Conservation (phyloP, 495 filamentous ascomycete genomes). For the Aspergillus heteromorphus region DNA sequence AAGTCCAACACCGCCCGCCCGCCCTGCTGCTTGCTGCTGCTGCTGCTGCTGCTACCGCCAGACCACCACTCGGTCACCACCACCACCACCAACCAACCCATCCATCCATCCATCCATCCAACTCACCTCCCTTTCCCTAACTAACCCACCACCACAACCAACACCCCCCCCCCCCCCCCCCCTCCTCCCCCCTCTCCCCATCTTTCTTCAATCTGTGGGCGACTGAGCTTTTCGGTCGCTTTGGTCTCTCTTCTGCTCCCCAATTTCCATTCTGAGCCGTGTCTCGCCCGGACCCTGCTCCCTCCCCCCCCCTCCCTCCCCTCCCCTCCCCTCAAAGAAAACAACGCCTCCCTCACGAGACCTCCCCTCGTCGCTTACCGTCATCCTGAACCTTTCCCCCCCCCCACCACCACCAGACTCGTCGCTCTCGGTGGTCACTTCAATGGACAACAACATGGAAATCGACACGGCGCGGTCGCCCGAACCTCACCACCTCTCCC, state of each 20-base stretch:
- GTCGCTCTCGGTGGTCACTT: constrained; percentile 14
- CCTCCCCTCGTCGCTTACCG: constrained; percentile 24
- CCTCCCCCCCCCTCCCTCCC: background rate
- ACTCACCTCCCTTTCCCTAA: constrained; percentile 24
- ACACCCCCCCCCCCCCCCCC: constrained; percentile 25
- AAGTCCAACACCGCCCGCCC: background rate
- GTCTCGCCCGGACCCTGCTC: background rate
- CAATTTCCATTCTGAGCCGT: background rate
- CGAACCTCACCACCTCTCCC: constrained; percentile 69
- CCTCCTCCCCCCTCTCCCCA: constrained; percentile 17
- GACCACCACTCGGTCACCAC: constrained; percentile 19
- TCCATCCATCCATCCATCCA: constrained; percentile 16
- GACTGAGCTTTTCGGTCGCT: constrained; percentile 7
- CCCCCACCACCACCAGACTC: background rate
- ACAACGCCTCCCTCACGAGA: constrained; percentile 35
- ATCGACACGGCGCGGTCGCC: constrained; percentile 74
- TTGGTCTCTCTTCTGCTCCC: constrained; percentile 6
- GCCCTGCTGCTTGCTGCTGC: background rate
- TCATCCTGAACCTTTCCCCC: constrained; percentile 13
- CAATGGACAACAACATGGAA: constrained; percentile 99
- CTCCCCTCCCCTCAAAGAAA: constrained; percentile 2
- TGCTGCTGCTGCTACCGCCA: constrained; percentile 2
- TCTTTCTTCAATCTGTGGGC: constrained; percentile 4
- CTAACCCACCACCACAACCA: constrained; percentile 8
- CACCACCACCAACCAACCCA: constrained; percentile 9